A percentile compares a stretch with the other conserved stretches of the same genome.
Conservation (phyloP, 148 eudicot genomes). For the Amaranthus cruentus region DNA sequence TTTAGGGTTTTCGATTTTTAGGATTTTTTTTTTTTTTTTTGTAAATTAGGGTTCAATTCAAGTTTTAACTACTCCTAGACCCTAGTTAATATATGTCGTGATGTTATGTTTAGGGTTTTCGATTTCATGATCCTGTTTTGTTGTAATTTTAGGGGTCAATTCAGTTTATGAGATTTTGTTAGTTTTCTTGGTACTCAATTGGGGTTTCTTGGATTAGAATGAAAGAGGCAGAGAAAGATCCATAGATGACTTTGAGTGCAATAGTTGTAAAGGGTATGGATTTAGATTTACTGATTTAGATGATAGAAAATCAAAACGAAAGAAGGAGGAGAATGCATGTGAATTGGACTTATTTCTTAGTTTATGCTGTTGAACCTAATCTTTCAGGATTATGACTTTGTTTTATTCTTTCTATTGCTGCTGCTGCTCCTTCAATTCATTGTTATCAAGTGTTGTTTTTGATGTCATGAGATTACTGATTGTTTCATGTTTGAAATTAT, state of each 20-base stretch:
- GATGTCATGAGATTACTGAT: background rate
- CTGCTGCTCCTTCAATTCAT: background rate
- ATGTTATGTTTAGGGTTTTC: background rate
- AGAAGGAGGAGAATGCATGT: too few species aligned
- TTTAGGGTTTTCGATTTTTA: background rate
- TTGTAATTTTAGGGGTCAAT: background rate
- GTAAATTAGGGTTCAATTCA: background rate
- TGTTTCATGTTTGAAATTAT: conserved; percentile 4
- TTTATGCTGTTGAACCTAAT: too few species aligned
- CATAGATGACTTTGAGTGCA: background rate
- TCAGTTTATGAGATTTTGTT: background rate
- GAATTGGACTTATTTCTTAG: too few species aligned
- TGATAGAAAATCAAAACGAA: too few species aligned
- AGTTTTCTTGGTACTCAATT: background rate
- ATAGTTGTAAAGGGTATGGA: background rate
- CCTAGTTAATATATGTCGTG: too few species aligned
- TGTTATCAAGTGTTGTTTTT: background rate
- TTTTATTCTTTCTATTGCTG: background rate
- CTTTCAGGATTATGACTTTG: too few species aligned
- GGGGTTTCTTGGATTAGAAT: background rate
- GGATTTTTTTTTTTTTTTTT: background rate
- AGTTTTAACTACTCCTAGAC: background rate
- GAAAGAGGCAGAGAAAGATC: background rate
- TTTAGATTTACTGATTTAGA: background rate
- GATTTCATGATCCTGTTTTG: background rate